A percentile compares a stretch with the other conserved stretches of the same genome.
These are phyloP conservation scores for Polygonum aviculare DNA, from an alignment of 148 eudicot genomes.

Conservation along the genomic window DNA sequence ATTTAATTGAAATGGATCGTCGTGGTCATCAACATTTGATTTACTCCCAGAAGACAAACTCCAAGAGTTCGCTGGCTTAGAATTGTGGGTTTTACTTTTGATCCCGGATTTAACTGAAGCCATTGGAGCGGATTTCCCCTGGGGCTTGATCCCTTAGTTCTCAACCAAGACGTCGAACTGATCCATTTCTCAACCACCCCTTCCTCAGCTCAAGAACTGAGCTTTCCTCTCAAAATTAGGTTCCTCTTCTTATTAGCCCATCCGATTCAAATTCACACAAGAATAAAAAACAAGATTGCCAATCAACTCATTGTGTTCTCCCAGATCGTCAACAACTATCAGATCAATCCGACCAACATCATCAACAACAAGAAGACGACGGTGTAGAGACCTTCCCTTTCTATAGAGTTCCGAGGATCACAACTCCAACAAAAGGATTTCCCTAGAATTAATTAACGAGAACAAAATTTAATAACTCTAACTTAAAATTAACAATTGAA, in stretches of 20 bases:
- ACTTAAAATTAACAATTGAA: too few relatives aligned
- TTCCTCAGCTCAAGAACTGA: neutral
- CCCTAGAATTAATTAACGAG: too few relatives aligned
- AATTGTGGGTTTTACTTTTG: constrained; percentile 14
- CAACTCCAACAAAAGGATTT: too few relatives aligned
- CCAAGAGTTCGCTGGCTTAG: constrained; percentile 11
- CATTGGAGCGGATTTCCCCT: constrained; percentile 63
- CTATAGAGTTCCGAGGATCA: too few relatives aligned
- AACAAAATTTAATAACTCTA: too few relatives aligned
- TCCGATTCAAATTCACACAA: neutral
- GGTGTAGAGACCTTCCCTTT: neutral
- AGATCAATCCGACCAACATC: neutral
- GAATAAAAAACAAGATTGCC: neutral
- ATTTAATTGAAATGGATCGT: constrained; percentile 32
- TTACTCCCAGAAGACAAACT: constrained; percentile 21
- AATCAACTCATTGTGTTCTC: neutral
- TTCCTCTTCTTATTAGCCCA: neutral
- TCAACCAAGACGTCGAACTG: constrained; percentile 79
- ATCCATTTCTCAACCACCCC: constrained; percentile 35
- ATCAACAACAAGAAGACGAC: neutral
- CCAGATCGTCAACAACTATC: neutral
- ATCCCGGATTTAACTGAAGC: constrained; percentile 39
- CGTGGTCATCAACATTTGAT: constrained; percentile 31
- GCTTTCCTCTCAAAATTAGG: neutral
- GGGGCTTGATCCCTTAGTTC: constrained; percentile 66